A percentile compares a stretch with the other conserved stretches of the same genome.
These are phyloP conservation scores for Penicillium arizonense DNA, from an alignment of 495 filamentous ascomycete species.

Conservation along the genomic window DNA sequence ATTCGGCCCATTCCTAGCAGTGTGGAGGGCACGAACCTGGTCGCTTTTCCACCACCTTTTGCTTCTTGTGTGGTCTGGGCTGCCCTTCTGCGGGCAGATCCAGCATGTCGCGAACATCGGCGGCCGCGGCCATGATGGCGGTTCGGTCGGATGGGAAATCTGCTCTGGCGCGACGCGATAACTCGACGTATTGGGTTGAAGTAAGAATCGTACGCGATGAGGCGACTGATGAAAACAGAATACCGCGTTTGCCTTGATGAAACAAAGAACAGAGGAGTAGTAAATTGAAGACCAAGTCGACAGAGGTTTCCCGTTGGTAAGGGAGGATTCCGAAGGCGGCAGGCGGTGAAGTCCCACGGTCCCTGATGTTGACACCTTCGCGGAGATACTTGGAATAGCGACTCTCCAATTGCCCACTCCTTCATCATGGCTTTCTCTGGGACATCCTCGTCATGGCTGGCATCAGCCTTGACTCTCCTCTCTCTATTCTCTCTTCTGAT, in stretches of 20 bases:
- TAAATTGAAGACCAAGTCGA: constrained; percentile 18
- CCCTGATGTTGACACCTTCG: constrained; percentile 19
- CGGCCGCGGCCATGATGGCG: constrained; percentile 64
- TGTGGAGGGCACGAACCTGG: constrained; percentile 49
- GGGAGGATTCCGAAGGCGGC: constrained; percentile 14
- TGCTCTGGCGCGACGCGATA: constrained; percentile 2
- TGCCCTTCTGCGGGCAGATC: constrained; percentile 68
- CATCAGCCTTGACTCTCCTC: constrained; percentile 33
- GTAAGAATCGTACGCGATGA: background rate
- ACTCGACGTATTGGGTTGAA: background rate
- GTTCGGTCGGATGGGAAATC: background rate
- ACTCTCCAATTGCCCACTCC: constrained; percentile 13
- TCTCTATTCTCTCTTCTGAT: constrained; percentile 46
- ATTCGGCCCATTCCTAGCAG: background rate
- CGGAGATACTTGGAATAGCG: constrained; percentile 11
- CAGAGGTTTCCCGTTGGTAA: constrained; percentile 15
- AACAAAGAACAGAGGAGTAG: constrained; percentile 1
- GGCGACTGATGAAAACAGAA: background rate
- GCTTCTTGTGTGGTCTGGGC: constrained; percentile 70
- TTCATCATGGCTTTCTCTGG: constrained; percentile 33
- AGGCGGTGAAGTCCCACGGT: constrained; percentile 21
- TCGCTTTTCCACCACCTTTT: constrained; percentile 67
- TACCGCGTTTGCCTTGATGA: constrained; percentile 1
- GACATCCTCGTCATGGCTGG: constrained; percentile 41
- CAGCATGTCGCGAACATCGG: constrained; percentile 90